Evolutionary conservation across 2,329 filamentous ascomycete species (phyloP).

Genomic region (Coniochaeta hoffmannii): DNA sequence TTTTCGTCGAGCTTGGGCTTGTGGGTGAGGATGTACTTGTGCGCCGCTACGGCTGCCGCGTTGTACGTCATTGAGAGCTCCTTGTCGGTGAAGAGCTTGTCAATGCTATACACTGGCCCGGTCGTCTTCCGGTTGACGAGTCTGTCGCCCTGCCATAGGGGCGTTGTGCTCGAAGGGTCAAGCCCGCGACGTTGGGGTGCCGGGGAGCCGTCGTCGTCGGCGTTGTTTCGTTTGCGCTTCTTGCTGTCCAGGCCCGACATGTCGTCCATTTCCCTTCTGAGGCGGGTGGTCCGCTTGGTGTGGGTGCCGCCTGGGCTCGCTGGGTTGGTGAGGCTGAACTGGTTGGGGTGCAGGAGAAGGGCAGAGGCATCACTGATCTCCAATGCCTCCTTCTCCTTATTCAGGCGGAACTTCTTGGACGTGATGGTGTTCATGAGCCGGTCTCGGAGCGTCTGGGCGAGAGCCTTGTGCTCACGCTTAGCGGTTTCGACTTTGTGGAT

Average conservation of each 20-base stretch:
- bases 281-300: slow-evolving; percentile 54
- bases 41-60: slow-evolving; percentile 51
- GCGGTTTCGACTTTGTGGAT: slow-evolving; percentile 57
- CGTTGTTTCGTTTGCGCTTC: slow-evolving; percentile 54
- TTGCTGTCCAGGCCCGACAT: slow-evolving; percentile 47
- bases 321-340: slow-evolving; percentile 59
- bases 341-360: slow-evolving; percentile 58
- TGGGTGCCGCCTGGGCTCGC: slow-evolving; percentile 56
- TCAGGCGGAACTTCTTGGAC: slow-evolving; percentile 56
- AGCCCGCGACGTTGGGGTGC: slow-evolving; percentile 47
- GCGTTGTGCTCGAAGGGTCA: slow-evolving; percentile 50
- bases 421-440: slow-evolving; percentile 60
- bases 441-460: slow-evolving; percentile 55
- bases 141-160: slow-evolving; percentile 56
- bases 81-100: slow-evolving; percentile 65
- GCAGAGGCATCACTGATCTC: slow-evolving; percentile 62
- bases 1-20: slow-evolving; percentile 40
- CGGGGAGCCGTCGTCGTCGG: slow-evolving; percentile 54
- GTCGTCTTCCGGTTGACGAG: slow-evolving; percentile 47
- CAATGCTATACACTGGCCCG: slow-evolving; percentile 56
- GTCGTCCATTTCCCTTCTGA: slow-evolving; percentile 55
- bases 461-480: slow-evolving; percentile 50
- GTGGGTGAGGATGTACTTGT: slow-evolving; percentile 54
- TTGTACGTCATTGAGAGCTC: slow-evolving; percentile 61
- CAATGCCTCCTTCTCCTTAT: slow-evolving; percentile 59